Conservation (phyloP, 1,284 basidiomycete species). For the Nidula niveotomentosa region DNA sequence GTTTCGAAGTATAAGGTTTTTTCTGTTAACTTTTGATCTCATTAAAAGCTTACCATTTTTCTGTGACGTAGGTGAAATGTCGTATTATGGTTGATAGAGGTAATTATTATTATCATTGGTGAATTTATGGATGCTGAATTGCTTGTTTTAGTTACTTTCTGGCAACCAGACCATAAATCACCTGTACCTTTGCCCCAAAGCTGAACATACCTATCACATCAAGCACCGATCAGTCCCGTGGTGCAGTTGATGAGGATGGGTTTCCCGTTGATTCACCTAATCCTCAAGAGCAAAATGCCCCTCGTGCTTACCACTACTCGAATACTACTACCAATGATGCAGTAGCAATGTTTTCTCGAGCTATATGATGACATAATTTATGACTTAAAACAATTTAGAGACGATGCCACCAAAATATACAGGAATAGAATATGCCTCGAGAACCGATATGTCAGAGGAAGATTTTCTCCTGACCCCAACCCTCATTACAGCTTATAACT, state of each 20-base stretch:
- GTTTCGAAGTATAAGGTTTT: constrained; percentile 43
- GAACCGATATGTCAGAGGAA: constrained; percentile 42
- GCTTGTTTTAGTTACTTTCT: constrained; percentile 39
- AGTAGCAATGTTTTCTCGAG: too few species aligned
- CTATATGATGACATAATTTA: too few species aligned
- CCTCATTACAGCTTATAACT: constrained; percentile 57
- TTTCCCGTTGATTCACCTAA: too few species aligned
- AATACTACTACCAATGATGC: too few species aligned
- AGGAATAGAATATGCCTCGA: constrained; percentile 17
- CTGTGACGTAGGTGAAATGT: constrained; percentile 30
- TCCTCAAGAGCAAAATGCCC: too few species aligned
- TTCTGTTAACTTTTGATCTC: constrained; percentile 2
- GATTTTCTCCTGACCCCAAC: constrained; percentile 57
- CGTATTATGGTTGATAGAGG: constrained; percentile 59
- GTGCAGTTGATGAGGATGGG: too few species aligned
- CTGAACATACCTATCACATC: too few species aligned
- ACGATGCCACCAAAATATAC: constrained; percentile 2
- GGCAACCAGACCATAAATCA: constrained; percentile 8
- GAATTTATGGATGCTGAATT: not conserved
- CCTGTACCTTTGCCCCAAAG: too few species aligned
- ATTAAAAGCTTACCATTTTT: not conserved
- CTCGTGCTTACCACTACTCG: too few species aligned
- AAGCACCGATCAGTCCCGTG: too few species aligned
- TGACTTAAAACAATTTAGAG: too few species aligned
- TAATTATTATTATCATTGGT: constrained; percentile 13